phyloP scores from a whole-genome alignment of 345 rosid genomes.

The Hevea brasiliensis region DNA sequence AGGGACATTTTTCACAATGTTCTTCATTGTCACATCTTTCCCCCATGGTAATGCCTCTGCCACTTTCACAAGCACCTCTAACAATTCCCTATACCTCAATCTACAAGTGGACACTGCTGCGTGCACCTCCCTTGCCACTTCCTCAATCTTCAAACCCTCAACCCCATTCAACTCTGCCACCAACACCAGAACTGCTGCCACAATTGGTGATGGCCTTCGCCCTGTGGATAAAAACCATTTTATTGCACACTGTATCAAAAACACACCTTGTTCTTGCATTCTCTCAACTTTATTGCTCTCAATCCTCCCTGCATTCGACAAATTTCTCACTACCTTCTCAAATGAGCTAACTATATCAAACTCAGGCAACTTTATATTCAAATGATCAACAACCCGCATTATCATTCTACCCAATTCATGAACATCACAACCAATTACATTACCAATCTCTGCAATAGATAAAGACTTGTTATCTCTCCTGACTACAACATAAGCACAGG shows the following conservation, averaged over 20 bases:
- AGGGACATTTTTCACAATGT: constrained; percentile 58
- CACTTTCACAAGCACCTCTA: constrained; percentile 60
- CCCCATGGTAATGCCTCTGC: constrained; percentile 85
- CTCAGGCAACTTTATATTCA: constrained; percentile 48
- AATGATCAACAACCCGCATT: constrained; percentile 57
- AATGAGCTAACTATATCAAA: constrained; percentile 54
- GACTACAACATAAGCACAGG: constrained; percentile 55
- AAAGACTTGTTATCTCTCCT: constrained; percentile 53
- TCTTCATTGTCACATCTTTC: constrained; percentile 65
- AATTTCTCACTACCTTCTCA: constrained; percentile 39
- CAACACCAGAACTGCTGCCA: constrained; percentile 66
- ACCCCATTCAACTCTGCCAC: constrained; percentile 61
- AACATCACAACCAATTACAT: constrained; percentile 50
- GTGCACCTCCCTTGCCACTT: constrained; percentile 45
- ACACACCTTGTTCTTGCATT: constrained; percentile 63
- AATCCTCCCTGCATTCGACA: constrained; percentile 28
- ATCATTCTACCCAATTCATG: constrained; percentile 70
- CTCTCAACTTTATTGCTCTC: constrained; percentile 42
- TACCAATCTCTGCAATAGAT: constrained; percentile 48
- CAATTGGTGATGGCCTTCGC: constrained; percentile 72
- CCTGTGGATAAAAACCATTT: constrained; percentile 80
- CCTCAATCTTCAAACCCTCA: constrained; percentile 45
- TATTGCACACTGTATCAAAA: constrained; percentile 66
- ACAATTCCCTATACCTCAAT: constrained; percentile 58
- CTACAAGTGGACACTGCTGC: constrained; percentile 45